Evolutionary conservation across 352 stramenopile genomes (phyloP).

Genomic region (Phytopythium sindhum): DNA sequence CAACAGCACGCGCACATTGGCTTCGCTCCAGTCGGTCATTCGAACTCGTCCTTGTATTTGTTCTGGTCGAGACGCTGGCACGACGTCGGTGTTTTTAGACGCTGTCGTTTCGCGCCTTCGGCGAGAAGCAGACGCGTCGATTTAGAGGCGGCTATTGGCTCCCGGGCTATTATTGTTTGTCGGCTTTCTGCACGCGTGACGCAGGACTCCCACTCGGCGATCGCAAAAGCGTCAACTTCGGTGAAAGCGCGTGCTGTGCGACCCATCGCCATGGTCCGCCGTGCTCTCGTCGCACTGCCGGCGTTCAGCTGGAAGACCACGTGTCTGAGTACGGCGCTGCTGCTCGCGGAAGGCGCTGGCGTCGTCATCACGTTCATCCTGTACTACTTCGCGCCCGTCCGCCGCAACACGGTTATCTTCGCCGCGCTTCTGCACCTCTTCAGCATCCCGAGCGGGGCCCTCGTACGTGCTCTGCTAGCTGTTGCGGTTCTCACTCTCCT

Average conservation of each 20-base stretch:
- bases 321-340: conserved; percentile 28
- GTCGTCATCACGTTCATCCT: conserved; percentile 38
- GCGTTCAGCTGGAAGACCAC: conserved; percentile 45
- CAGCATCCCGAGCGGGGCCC: conserved; percentile 38
- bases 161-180: not conserved
- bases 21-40: conserved; percentile 50
- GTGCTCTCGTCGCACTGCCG: conserved; percentile 27
- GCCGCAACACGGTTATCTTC: conserved; percentile 28
- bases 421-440: conserved; percentile 31
- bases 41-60: not conserved
- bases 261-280: conserved; percentile 1
- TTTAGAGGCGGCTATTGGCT: not conserved
- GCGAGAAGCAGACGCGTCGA: not conserved
- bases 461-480: conserved; percentile 23
- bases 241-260: not conserved
- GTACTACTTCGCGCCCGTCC: conserved; percentile 33
- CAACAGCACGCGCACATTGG: conserved; percentile 37
- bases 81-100: not conserved
- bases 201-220: not conserved
- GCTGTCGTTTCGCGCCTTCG: not conserved
- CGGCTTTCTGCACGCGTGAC: not conserved
- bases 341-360: conserved; percentile 38
- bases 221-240: not conserved
- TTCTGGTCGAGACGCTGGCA: not conserved
- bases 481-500: not conserved